Evolutionary conservation across 2,329 filamentous ascomycete genomes (phyloP).

Genomic region (Trichoderma atroviride): DNA sequence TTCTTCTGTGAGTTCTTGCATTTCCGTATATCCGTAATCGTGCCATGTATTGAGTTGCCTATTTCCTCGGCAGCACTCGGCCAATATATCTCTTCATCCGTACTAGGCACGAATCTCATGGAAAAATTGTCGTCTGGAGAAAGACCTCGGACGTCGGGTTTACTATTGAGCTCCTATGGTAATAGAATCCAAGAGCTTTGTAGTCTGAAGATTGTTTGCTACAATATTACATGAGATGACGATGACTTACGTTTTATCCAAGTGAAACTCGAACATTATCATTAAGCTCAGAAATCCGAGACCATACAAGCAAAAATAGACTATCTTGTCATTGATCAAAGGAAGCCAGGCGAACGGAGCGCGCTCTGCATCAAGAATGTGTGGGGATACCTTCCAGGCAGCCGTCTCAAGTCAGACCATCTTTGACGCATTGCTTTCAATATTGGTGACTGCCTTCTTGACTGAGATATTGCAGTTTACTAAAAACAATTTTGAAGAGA

Average conservation of each 20-base stretch:
- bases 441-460: neutral
- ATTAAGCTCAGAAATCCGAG: too few species aligned
- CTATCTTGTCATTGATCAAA: too few species aligned
- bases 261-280: neutral
- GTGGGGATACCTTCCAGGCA: neutral
- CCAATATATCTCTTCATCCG: neutral
- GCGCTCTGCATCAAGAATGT: neutral
- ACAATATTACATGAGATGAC: neutral
- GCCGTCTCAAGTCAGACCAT: neutral
- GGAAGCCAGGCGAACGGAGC: too few species aligned
- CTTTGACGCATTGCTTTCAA: neutral
- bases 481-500: too few species aligned
- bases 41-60: neutral
- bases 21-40: slow-evolving; percentile 1
- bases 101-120: neutral
- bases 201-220: too few species aligned
- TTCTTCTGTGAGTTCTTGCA: neutral
- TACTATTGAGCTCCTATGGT: neutral
- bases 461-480: neutral
- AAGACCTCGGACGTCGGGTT: neutral
- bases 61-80: neutral
- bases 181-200: neutral
- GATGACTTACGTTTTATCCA: neutral
- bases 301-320: too few species aligned
- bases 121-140: neutral